Conservation (phyloP, 2,329 filamentous ascomycete genomes). For the Fusarium abutilonis region DNA sequence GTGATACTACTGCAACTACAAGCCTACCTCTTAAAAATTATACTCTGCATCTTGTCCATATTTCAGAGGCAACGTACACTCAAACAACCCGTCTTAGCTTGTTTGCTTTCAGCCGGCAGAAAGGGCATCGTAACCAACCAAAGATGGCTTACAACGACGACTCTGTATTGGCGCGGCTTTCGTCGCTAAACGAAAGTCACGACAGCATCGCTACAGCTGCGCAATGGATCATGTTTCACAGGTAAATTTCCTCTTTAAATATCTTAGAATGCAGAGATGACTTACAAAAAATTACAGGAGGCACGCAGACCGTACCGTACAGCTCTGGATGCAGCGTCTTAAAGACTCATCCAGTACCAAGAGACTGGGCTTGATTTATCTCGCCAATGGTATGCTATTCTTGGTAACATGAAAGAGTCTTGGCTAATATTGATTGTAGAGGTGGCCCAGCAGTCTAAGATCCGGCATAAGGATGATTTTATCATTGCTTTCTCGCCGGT, state of each 20-base stretch:
- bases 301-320: conserved; percentile 89
- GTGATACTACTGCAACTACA: conserved; percentile 44
- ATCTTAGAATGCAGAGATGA: neutral
- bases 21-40: conserved; percentile 40
- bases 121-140: conserved; percentile 4
- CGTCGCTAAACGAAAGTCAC: conserved; percentile 94
- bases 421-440: conserved; percentile 62
- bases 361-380: conserved; percentile 89
- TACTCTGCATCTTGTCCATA: conserved; percentile 21
- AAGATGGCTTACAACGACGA: conserved; percentile 95
- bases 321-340: conserved; percentile 89
- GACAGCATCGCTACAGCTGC: conserved; percentile 96
- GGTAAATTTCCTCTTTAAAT: conserved; percentile 62
- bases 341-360: conserved; percentile 89
- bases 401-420: neutral
- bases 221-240: conserved; percentile 99
- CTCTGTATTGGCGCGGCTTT: conserved; percentile 92
- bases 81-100: conserved; percentile 5
- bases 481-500: conserved; percentile 90
- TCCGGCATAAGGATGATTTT: conserved; percentile 91
- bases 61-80: conserved; percentile 4
- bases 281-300: conserved; percentile 64
- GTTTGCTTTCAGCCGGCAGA: neutral
- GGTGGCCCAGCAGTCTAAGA: conserved; percentile 95
- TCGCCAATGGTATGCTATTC: conserved; percentile 81